Conservation (phyloP, 345 rosid genomes). For the rapeseed (Brassica napus) region Da-Ae NC_063436.1:19756501-19757000, state of each 20-base stretch:
- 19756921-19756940: too few species aligned
- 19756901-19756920: slow-evolving; percentile 3
- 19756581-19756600: background rate
- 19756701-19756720: background rate
- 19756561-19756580: background rate
- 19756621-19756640: background rate
- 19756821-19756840: background rate
- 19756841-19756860: background rate
- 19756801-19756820: background rate
- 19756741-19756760: background rate
- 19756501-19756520: background rate
- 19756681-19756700: background rate
- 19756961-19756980: slow-evolving; percentile 12
- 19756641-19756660: background rate
- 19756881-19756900: too few species aligned
- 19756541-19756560: background rate
- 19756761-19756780: background rate
- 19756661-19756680: background rate
- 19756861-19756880: slow-evolving; percentile 3
- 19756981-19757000: slow-evolving; percentile 30
- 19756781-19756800: background rate
- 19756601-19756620: background rate
- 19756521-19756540: background rate
- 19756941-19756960: slow-evolving; percentile 4
- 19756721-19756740: background rate